Evolutionary conservation across 805 yeast genomes (phyloP), one percentile per base, ranked within the genome.

Genomic region (Candida arabinofermentans): DNA sequence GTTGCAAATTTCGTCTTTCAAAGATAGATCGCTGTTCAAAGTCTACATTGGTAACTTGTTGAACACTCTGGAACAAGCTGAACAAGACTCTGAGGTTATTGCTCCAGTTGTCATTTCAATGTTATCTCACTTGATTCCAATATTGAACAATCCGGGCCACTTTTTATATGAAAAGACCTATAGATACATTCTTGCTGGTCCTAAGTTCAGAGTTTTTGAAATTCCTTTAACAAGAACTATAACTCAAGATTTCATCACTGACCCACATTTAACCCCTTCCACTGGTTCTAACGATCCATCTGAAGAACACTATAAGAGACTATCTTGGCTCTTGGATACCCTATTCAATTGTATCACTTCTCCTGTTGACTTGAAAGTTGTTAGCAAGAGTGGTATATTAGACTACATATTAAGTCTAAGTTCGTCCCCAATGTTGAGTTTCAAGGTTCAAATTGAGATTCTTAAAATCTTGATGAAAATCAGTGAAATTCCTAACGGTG

Each of bases 111-210:
- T 81, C n/a, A 75, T 83, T 62, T 64, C 69, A 14, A 57, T 78
- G 41, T 60, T 81, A 30, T 74, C 87, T 1, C 71, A 75, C 39
- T 57, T 88, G 29, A 64, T 79, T 4, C 74, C 77, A 3, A 67
- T 86, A 2, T 58, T 86, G 43, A 59, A 70, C 5, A 78, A 81
- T 46, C 96, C 97, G 0, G 77, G 81, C 0, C 91, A 86, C 47
- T 73, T 71, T 51, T 59, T 91, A 17, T 86, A 83, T 59, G 96
- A 89, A 48, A 77, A 78, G 49, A 77, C 79, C 0, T 77, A 71
- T 51, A 74, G 82, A 44, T 87, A 80, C 72, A 69, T 89, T 9
- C 64, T 87, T 27, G 64, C 76, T 4, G 75, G 77, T 29, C 81
- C 86, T 3, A 58, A 56, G 13, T 54, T 74, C 36, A 64, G 64